phyloP scores from a whole-genome alignment of 495 filamentous ascomycete species.

The Daldinia vernicosa region DNA sequence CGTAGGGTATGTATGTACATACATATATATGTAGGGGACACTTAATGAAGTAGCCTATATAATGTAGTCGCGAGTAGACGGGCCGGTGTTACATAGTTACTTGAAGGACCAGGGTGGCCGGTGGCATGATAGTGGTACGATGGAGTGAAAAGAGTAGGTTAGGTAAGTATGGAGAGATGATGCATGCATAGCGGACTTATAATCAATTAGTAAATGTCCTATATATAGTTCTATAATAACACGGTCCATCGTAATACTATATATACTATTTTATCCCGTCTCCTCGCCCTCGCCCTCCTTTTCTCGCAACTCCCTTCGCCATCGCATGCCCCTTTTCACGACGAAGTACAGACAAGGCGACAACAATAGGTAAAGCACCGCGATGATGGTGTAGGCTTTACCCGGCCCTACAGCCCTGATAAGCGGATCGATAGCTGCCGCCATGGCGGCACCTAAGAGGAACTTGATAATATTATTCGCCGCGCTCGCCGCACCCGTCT shows the following conservation, averaged over 20 bases:
- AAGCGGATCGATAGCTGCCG: constrained; percentile 70
- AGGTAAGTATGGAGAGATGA: not conserved
- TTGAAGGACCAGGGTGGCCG: constrained; percentile 6
- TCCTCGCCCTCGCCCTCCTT: constrained; percentile 32
- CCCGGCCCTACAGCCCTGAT: constrained; percentile 68
- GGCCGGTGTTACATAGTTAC: not conserved
- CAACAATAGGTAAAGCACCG: constrained; percentile 58
- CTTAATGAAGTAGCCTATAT: not conserved
- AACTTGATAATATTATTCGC: constrained; percentile 74
- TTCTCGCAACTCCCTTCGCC: constrained; percentile 38
- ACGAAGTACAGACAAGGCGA: constrained; percentile 57
- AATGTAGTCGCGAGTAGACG: not conserved
- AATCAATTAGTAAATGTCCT: constrained; percentile 10
- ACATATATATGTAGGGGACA: not conserved
- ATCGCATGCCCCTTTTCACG: constrained; percentile 34
- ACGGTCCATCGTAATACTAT: constrained; percentile 13
- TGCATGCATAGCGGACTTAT: not conserved
- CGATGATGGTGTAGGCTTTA: constrained; percentile 74
- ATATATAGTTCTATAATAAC: constrained; percentile 12
- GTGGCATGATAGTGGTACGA: constrained; percentile 33
- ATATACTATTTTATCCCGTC: constrained; percentile 8
- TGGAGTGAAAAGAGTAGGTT: not conserved
- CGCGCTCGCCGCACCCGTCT: constrained; percentile 68
- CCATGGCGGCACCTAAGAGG: constrained; percentile 69
- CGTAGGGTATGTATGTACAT: not conserved